Evolutionary conservation across 306 rosid genomes (phyloP), one percentile per base, ranked within the genome.

Genomic region (Inga laurina): DNA sequence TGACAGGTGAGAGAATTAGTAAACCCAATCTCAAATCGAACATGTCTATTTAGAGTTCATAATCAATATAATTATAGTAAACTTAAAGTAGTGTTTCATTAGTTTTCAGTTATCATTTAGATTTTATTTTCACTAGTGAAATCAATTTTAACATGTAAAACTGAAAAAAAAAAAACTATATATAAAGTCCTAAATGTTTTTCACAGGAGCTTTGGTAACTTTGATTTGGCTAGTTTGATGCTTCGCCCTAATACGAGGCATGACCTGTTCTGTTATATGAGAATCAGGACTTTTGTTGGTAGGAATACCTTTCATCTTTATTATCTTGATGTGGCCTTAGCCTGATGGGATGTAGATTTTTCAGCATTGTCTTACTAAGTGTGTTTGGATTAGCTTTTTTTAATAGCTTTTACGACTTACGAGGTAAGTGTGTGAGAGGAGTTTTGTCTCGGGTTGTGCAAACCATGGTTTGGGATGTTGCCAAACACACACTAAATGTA

Each of bases 331-430:
- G 56, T 44, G 76, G 51, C 32, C 56, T 22, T n/a, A 70, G 51
- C 52, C 18, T 41, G 75, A 39, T 41, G 15, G 24, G 74, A 41
- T 41, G 4, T 22, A 2, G 15, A 27, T 44, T 72, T 22, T 43
- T 44, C 13, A 43, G n/a, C 80, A 48, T 8, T 62, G 34, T 78
- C 80, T 24, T 45, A 45, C 75, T 56, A 76, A 61, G 41, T 61
- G 6, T 14, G n/a, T n/a, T n/a, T n/a, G n/a, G n/a, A n/a, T n/a
- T n/a, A n/a, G n/a, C n/a, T n/a, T n/a, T n/a, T n/a, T n/a, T n/a
- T n/a, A n/a, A n/a, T n/a, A n/a, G n/a, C n/a, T n/a, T n/a, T n/a
- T n/a, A n/a, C n/a, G n/a, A n/a, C n/a, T n/a, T n/a, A n/a, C n/a
- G n/a, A n/a, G n/a, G n/a, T n/a, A n/a, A n/a, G n/a, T n/a, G n/a